Conservation (phyloP, 352 stramenopile species). For the Globisporangium ultimum region DNA sequence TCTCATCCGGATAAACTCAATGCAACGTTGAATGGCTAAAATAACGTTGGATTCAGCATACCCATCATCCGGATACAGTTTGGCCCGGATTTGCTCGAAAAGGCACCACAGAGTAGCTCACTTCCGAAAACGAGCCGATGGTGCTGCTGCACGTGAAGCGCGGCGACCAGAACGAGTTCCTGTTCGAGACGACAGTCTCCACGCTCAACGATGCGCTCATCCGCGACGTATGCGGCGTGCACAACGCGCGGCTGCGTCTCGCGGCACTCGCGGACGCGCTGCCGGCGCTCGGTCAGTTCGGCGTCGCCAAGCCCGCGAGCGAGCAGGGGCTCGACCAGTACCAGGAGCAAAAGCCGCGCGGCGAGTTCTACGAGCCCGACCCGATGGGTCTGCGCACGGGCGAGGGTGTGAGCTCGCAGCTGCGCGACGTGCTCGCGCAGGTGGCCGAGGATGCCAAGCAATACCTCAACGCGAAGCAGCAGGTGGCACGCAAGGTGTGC, state of each 20-base stretch:
- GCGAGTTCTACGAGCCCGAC: conserved; percentile 83
- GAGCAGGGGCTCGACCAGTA: conserved; percentile 89
- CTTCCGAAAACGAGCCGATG: conserved; percentile 48
- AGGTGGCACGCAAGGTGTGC: conserved; percentile 62
- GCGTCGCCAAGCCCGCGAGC: conserved; percentile 78
- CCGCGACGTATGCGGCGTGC: conserved; percentile 72
- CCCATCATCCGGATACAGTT: too few relatives aligned
- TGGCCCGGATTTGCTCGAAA: too few relatives aligned
- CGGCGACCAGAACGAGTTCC: conserved; percentile 87
- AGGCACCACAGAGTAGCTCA: too few relatives aligned
- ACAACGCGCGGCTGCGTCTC: conserved; percentile 81
- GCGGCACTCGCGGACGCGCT: conserved; percentile 72
- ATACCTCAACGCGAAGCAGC: conserved; percentile 63
- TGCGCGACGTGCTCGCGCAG: conserved; percentile 70
- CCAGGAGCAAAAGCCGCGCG: conserved; percentile 65
- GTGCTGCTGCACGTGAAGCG: conserved; percentile 89
- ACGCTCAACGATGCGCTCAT: conserved; percentile 86
- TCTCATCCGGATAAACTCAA: too few relatives aligned
- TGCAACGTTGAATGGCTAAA: neutral
- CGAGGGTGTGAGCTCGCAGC: conserved; percentile 82
- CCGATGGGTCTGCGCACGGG: conserved; percentile 84
- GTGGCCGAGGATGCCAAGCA: conserved; percentile 77
- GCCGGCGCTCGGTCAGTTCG: conserved; percentile 74
- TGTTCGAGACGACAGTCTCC: conserved; percentile 80
- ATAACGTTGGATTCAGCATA: neutral